phyloP scores from a whole-genome alignment of 805 yeast genomes.

The Zygosaccharomyces siamensis region DNA sequence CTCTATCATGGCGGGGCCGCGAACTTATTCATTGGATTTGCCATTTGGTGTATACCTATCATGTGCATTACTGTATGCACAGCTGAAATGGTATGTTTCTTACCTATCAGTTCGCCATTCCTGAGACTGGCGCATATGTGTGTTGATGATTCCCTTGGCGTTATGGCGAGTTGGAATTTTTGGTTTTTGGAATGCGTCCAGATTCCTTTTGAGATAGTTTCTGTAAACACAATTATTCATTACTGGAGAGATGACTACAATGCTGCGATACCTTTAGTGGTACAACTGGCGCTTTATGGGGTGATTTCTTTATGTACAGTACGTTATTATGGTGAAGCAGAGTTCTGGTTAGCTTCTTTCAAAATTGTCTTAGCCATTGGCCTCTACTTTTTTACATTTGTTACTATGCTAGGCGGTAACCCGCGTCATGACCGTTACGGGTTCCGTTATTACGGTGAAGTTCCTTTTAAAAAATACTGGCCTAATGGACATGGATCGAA shows the following conservation, averaged over 20 bases:
- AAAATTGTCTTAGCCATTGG: conserved; percentile 75
- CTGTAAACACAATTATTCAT: conserved; percentile 72
- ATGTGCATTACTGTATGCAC: conserved; percentile 61
- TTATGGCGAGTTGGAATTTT: conserved; percentile 75
- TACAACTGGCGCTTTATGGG: conserved; percentile 61
- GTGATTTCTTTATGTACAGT: conserved; percentile 70
- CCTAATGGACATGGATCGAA: conserved; percentile 41
- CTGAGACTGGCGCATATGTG: conserved; percentile 69
- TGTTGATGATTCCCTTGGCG: conserved; percentile 69
- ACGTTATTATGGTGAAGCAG: conserved; percentile 71
- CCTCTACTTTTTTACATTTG: conserved; percentile 64
- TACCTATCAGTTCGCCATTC: conserved; percentile 75
- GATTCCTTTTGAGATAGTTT: conserved; percentile 79
- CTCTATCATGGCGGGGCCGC: conserved; percentile 67
- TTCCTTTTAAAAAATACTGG: conserved; percentile 52
- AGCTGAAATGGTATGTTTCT: conserved; percentile 74
- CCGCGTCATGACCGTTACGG: conserved; percentile 63
- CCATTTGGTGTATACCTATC: conserved; percentile 66
- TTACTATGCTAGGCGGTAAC: conserved; percentile 86
- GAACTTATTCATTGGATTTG: conserved; percentile 57
- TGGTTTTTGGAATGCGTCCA: conserved; percentile 71
- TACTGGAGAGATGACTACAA: conserved; percentile 76
- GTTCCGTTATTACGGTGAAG: conserved; percentile 50
- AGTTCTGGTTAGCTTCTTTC: conserved; percentile 71
- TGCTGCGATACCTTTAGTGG: conserved; percentile 62